Evolutionary conservation across 108 stramenopile species (phyloP), one percentile per base, ranked within the genome.

Genomic region (Fistulifera solaris): DNA sequence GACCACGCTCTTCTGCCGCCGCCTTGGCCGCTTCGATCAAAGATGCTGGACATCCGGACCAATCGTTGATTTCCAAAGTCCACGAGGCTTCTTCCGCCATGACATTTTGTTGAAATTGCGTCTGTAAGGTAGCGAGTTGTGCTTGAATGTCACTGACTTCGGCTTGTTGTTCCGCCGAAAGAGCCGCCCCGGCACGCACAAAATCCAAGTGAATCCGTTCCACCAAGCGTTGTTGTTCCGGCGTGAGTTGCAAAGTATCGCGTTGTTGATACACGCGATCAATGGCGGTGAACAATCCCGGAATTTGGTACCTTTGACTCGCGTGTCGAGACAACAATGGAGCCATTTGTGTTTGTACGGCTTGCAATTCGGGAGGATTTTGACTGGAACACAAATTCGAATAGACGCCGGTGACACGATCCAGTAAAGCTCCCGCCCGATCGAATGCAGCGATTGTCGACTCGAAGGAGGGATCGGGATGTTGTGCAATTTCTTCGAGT

Each of bases 181-280:
- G 67, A 19, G 67, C 50, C 8, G 81, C 86, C 11, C 86, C 86
- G 45, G 71, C 69, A 13, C 86, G 58, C 5, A 64, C 62, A 75
- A 87, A 87, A 53, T 69, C 72, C 42, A 70, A 44, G 52, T 87
- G 73, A 17, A 87, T 66, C 26, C 86, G 65, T 72, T 87, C 86
- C 1, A 72, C 69, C 64, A 87, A 66, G 8, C 86, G 64, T 7
- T 53, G 58, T 54, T 83, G 75, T 48, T 87, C 81, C 0, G 26
- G 18, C 8, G 51, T 73, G 59, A 77, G 68, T 5, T 52, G 39
- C 25, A 65, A 18, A 2, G 68, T 67, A 13, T 68, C 62, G 16
- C 60, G 68, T 8, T 67, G 58, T 12, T 73, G 56, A 38, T 76
- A 57, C 47, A 78, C 63, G 8, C 21, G 12, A 14, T 75, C 51